Percentiles rank a stretch among this genome's conserved stretches.
Conservation (phyloP, 306 rosid species). For the Carpinus viminea region DNA sequence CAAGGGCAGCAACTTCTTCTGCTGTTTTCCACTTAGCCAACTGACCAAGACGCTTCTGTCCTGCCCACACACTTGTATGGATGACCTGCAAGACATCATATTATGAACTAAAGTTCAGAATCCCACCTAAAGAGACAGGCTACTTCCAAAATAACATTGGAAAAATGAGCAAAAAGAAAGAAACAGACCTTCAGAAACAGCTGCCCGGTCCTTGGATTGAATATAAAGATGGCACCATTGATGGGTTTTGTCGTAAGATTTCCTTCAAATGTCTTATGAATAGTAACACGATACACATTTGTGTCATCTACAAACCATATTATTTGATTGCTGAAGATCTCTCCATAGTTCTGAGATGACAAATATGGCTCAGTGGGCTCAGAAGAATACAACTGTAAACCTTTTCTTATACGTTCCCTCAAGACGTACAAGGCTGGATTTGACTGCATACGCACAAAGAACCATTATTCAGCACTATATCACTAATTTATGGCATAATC, state of each 20-base stretch:
- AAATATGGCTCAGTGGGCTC: constrained; percentile 99
- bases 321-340: constrained; percentile 98
- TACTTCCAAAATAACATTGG: background rate
- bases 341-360: constrained; percentile 98
- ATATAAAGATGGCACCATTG: constrained; percentile 95
- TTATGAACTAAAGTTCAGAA: constrained; percentile 16
- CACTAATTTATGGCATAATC: constrained; percentile 7
- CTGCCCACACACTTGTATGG: constrained; percentile 99
- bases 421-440: constrained; percentile 97
- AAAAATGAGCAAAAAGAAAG: background rate
- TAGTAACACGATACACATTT: constrained; percentile 96
- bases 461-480: constrained; percentile 19
- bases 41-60: constrained; percentile 99
- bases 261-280: constrained; percentile 98
- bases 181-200: constrained; percentile 81
- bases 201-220: constrained; percentile 98
- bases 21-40: constrained; percentile 99
- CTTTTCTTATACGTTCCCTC: constrained; percentile 98
- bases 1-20: constrained; percentile 99
- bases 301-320: constrained; percentile 99
- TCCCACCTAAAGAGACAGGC: background rate
- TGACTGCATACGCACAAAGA: constrained; percentile 61
- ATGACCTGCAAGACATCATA: constrained; percentile 66
- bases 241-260: constrained; percentile 98
- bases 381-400: constrained; percentile 94